Percentiles rank a stretch among this genome's conserved stretches.
These are phyloP conservation scores for Trichoderma sp. DNA, from an alignment of 2,329 filamentous ascomycete genomes.

Conservation along the genomic window DNA sequence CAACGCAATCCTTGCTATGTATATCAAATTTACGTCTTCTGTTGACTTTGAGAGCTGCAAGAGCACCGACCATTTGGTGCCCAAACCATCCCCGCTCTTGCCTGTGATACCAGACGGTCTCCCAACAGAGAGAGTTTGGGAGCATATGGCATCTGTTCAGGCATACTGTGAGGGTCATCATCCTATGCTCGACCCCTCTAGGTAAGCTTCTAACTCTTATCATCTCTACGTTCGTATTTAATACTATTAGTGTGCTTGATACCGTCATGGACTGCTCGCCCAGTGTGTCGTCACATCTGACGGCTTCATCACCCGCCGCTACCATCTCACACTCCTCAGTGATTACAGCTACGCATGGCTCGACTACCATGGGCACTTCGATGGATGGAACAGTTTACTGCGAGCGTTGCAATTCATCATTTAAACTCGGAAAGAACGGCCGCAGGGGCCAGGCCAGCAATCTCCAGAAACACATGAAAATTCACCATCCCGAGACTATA, in stretches of 20 bases:
- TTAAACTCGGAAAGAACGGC: neutral
- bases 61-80: neutral
- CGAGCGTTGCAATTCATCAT: neutral
- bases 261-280: neutral
- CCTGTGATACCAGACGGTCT: neutral
- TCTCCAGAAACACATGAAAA: neutral
- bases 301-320: neutral
- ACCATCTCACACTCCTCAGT: neutral
- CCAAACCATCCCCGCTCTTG: too few species aligned
- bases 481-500: neutral
- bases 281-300: neutral
- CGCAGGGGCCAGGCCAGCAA: neutral
- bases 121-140: neutral
- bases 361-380: neutral
- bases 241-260: neutral
- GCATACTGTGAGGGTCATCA: neutral
- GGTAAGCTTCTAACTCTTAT: neutral
- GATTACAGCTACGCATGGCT: neutral
- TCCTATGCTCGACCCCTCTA: neutral
- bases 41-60: neutral
- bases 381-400: neutral
- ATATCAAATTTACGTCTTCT: neutral
- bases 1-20: neutral
- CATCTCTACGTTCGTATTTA: neutral
- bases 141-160: neutral